Evolutionary conservation across 306 rosid species (phyloP).

Genomic region (Dryas alaskensis): DNA sequence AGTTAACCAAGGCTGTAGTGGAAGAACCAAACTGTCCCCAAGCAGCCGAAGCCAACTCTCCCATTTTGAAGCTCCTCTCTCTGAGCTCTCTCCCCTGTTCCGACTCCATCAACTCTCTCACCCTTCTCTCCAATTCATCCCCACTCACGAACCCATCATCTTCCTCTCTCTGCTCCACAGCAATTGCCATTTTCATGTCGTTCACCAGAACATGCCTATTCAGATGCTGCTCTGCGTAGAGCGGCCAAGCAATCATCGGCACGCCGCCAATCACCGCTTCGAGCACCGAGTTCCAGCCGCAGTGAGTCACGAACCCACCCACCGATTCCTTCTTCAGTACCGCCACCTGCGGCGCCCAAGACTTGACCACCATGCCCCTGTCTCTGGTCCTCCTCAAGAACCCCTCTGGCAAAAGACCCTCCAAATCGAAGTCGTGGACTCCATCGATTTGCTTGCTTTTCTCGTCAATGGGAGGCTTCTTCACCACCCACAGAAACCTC

Average conservation of each 20-base stretch:
- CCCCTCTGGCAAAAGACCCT: slow-evolving; percentile 24
- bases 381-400: slow-evolving; percentile 33
- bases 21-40: slow-evolving; percentile 21
- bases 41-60: slow-evolving; percentile 24
- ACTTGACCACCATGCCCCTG: slow-evolving; percentile 39
- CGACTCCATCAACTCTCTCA: slow-evolving; percentile 40
- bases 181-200: slow-evolving; percentile 33
- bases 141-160: slow-evolving; percentile 37
- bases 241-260: slow-evolving; percentile 44
- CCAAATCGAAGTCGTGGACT: slow-evolving; percentile 3
- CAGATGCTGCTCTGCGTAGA: slow-evolving; percentile 40
- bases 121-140: slow-evolving; percentile 25
- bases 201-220: slow-evolving; percentile 33
- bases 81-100: slow-evolving; percentile 27
- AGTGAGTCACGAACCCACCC: slow-evolving; percentile 43
- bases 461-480: slow-evolving; percentile 11
- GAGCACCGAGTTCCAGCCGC: slow-evolving; percentile 43
- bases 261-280: slow-evolving; percentile 37
- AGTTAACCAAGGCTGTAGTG: too few species aligned
- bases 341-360: slow-evolving; percentile 39
- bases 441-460: neutral
- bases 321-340: slow-evolving; percentile 32
- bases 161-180: slow-evolving; percentile 29
- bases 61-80: slow-evolving; percentile 21
- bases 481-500: slow-evolving; percentile 36